phyloP scores from a whole-genome alignment of 129 eudicot genomes.

The Chrysanthemum lavandulifolium region DNA sequence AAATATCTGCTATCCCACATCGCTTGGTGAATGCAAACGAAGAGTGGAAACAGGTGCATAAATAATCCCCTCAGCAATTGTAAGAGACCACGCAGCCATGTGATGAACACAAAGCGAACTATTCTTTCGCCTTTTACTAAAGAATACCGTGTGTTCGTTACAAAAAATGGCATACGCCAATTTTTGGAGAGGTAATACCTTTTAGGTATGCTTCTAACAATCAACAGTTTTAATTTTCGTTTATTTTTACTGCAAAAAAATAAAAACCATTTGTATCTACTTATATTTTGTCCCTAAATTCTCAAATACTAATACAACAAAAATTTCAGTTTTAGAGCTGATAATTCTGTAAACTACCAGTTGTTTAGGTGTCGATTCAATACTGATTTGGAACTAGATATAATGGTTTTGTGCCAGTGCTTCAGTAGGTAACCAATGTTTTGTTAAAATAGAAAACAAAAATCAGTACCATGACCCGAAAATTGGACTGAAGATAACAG shows the following conservation, averaged over 20 bases:
- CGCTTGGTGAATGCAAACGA: neutral
- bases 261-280: too few relatives aligned
- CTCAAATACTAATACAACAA: too few relatives aligned
- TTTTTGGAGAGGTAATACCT: neutral
- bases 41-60: neutral
- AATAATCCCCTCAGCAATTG: neutral
- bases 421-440: too few relatives aligned
- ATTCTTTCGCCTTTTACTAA: slow-evolving; percentile 99
- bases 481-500: too few relatives aligned
- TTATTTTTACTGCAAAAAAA: neutral
- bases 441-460: too few relatives aligned
- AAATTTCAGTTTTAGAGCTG: too few relatives aligned
- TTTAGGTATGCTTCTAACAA: neutral
- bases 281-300: too few relatives aligned
- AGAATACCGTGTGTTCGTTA: slow-evolving; percentile 67
- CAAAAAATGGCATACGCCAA: neutral
- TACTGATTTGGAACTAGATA: too few relatives aligned
- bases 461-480: too few relatives aligned
- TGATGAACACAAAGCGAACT: slow-evolving; percentile 79
- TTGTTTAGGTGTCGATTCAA: too few relatives aligned
- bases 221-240: neutral
- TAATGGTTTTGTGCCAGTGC: too few relatives aligned
- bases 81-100: slow-evolving; percentile 45
- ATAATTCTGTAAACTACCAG: too few relatives aligned
- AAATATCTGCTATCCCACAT: neutral